phyloP scores from a whole-genome alignment of 176 grass and related monocot genomes.

The Bothriochloa decipiens region DNA sequence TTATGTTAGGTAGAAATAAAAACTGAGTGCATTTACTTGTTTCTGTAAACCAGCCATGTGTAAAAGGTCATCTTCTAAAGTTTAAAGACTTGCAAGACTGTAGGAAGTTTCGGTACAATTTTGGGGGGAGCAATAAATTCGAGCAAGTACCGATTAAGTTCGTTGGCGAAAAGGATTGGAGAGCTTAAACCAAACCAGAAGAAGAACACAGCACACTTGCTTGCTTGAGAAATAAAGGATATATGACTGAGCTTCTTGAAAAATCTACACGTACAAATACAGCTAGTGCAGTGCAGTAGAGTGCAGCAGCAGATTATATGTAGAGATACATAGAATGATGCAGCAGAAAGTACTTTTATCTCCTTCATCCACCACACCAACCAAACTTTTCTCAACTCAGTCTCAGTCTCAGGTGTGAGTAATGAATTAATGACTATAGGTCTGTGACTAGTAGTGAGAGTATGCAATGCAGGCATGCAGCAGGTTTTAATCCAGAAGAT shows the following conservation, averaged over 20 bases:
- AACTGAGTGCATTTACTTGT: constrained; percentile 2
- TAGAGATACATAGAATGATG: background rate
- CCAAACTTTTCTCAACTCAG: background rate
- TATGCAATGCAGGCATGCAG: background rate
- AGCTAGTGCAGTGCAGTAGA: background rate
- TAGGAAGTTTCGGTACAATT: background rate
- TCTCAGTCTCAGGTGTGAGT: background rate
- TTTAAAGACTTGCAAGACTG: constrained; percentile 22
- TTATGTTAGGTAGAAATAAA: background rate
- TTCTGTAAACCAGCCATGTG: background rate
- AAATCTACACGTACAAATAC: background rate
- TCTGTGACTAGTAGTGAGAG: background rate
- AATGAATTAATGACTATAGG: background rate
- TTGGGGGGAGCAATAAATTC: background rate
- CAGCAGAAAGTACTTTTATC: background rate
- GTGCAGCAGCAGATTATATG: background rate
- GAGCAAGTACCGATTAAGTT: background rate
- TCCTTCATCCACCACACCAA: background rate
- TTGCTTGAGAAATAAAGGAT: constrained; percentile 39
- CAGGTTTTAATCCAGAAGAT: constrained; percentile 27
- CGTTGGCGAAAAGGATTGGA: background rate
- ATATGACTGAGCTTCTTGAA: constrained; percentile 32
- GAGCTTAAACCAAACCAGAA: background rate
- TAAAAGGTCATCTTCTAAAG: background rate
- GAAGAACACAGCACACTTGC: background rate